Percentiles rank a stretch among this genome's conserved stretches.
These are phyloP conservation scores for Dactylellina haptotyla DNA, from an alignment of 2,329 filamentous ascomycete species.

Conservation along the genomic window DNA sequence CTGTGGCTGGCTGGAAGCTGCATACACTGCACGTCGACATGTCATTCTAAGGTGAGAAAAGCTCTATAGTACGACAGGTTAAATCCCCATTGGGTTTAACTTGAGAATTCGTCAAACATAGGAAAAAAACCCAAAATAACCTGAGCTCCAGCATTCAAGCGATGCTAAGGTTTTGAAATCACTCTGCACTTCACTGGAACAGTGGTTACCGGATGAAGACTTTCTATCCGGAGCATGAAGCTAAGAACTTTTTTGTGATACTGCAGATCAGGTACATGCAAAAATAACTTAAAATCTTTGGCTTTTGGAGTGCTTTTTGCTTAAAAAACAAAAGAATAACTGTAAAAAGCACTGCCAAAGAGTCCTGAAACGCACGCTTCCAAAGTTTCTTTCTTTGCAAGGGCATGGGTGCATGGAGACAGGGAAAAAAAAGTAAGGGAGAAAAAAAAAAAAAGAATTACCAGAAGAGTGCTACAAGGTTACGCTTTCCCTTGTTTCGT, in stretches of 20 bases:
- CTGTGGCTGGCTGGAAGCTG: conserved; percentile 2
- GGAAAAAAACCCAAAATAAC: conserved; percentile 18
- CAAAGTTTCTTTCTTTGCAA: neutral
- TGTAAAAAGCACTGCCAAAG: conserved; percentile 4
- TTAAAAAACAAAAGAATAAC: conserved; percentile 7
- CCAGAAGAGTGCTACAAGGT: conserved; percentile 11
- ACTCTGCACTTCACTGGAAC: neutral
- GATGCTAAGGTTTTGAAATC: conserved; percentile 8
- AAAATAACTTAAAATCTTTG: conserved; percentile 28
- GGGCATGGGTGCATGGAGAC: neutral
- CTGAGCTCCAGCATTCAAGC: neutral
- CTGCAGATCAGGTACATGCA: conserved; percentile 25
- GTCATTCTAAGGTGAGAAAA: conserved; percentile 12
- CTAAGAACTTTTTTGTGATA: conserved; percentile 22
- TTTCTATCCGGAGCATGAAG: conserved; percentile 46
- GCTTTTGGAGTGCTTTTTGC: conserved; percentile 6
- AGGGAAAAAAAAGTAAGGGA: neutral
- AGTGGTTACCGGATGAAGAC: conserved; percentile 15
- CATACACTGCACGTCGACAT: neutral
- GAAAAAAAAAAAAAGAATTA: conserved; percentile 23
- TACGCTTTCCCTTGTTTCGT: conserved; percentile 34
- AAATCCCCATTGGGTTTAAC: conserved; percentile 8
- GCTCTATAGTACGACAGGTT: neutral
- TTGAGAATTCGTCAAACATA: conserved; percentile 5
- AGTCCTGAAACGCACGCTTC: conserved; percentile 29